Evolutionary conservation across 2,329 filamentous ascomycete species (phyloP), one percentile per base, ranked within the genome.

Genomic region (Pezicula rhizophila): DNA sequence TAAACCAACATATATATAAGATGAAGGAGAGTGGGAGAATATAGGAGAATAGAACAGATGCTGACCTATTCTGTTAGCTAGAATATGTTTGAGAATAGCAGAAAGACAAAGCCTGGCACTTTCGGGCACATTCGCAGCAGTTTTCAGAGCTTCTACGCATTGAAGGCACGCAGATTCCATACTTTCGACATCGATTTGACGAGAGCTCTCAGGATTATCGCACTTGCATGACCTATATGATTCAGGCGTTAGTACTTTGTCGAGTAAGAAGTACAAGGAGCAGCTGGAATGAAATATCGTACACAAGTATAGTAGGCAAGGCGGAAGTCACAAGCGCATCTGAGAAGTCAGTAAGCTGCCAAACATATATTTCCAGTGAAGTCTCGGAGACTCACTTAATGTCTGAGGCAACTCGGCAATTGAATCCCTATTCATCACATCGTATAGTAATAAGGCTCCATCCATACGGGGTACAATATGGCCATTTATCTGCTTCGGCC

Each of bases 391-490:
- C 85, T 79, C 76, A 96, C 91, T 82, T 64, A 95, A 74, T 53
- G 88, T 82, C 59, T 85, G 79, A 37, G 87, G 84, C 47, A 96
- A 74, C 52, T 86, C 80, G 51, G 78, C 76, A 59, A 95, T 80
- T 64, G 84, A 92, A 52, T 84, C 80, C 58, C 81, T 78, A 64
- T 87, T 85, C 67, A 83, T 87, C 40, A 95, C 86, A 75, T 96
- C 89, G 74, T 96, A 96, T 43, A 97, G 72, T 50, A 92, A 80
- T 58, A 96, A 71, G 41, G 87, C 89, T 17, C 87, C 92, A 61
- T 97, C 88, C 61, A 96, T 79, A 37, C 77, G 78, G 44, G 89
- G 88, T 51, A 88, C 76, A 52, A 84, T 79, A 54, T 83, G 76
- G 51, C 88, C 87, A 62, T 85, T 78, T 57, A 84, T 78, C 61